Conservation (phyloP, 2,329 filamentous ascomycete genomes). For the Claviceps paspali region DNA sequence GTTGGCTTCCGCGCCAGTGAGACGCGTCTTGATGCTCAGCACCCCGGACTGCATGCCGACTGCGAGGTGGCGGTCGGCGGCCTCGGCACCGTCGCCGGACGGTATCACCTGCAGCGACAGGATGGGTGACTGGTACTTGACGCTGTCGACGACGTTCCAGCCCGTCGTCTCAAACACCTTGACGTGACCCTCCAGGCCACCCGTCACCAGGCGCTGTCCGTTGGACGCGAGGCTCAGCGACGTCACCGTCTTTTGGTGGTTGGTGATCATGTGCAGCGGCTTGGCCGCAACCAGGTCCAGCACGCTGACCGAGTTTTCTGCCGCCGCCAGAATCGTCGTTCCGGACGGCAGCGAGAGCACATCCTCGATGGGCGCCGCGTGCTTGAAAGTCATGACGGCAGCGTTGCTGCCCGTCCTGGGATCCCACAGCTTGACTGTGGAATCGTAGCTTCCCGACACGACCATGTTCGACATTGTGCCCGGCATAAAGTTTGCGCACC, state of each 20-base stretch:
- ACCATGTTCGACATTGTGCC: constrained; percentile 56
- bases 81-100: constrained; percentile 20
- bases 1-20: constrained; percentile 67
- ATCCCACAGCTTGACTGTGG: constrained; percentile 89
- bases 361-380: constrained; percentile 73
- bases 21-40: constrained; percentile 78
- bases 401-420: constrained; percentile 51
- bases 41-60: constrained; percentile 92
- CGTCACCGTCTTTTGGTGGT: constrained; percentile 97
- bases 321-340: constrained; percentile 71
- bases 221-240: constrained; percentile 68
- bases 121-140: constrained; percentile 86
- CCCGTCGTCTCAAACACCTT: constrained; percentile 89
- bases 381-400: constrained; percentile 85
- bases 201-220: constrained; percentile 68
- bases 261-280: constrained; percentile 72
- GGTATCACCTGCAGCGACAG: constrained; percentile 65
- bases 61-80: constrained; percentile 80
- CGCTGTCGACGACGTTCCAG: constrained; percentile 92
- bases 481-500: constrained; percentile 75
- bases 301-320: constrained; percentile 77
- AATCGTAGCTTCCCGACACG: constrained; percentile 86
- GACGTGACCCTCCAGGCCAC: constrained; percentile 85
- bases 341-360: constrained; percentile 79
- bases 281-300: constrained; percentile 85